Conservation (phyloP, 768 basidiomycete genomes). For the Podaxis sp. region DNA sequence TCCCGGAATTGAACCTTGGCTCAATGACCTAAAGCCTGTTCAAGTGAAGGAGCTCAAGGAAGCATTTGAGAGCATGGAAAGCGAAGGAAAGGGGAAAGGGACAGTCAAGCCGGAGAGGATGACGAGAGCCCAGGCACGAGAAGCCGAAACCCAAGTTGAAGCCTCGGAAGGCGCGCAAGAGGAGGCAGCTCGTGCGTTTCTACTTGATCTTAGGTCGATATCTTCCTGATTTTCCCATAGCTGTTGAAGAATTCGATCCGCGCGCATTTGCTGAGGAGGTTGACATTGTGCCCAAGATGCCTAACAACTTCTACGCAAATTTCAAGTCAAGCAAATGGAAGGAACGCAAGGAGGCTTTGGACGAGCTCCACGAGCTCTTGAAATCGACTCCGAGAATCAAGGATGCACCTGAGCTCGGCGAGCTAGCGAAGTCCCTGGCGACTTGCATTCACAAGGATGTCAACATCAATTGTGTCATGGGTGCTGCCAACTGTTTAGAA, state of each 20-base stretch:
- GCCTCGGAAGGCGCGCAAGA: constrained; percentile 38
- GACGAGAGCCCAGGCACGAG: constrained; percentile 76
- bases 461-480: constrained; percentile 93
- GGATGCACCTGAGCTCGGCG: constrained; percentile 75
- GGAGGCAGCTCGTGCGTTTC: constrained; percentile 43
- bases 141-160: constrained; percentile 50
- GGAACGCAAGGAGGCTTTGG: constrained; percentile 89
- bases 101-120: constrained; percentile 74
- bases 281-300: constrained; percentile 74
- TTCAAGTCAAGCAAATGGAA: constrained; percentile 97
- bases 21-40: constrained; percentile 92
- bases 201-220: constrained; percentile 8
- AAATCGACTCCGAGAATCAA: constrained; percentile 72
- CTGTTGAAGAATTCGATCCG: constrained; percentile 66
- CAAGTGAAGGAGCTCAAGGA: constrained; percentile 96
- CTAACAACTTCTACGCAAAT: constrained; percentile 67
- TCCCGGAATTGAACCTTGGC: constrained; percentile 75
- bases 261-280: constrained; percentile 79
- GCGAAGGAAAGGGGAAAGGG: constrained; percentile 84
- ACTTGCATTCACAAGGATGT: constrained; percentile 83
- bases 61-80: constrained; percentile 80
- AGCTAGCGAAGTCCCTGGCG: constrained; percentile 76
- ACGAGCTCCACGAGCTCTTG: constrained; percentile 74
- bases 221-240: constrained; percentile 28
- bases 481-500: constrained; percentile 83